These are phyloP conservation scores for Trichothecium sympodiale DNA, from an alignment of 2,329 filamentous ascomycete genomes.

Conservation along the genomic window DNA sequence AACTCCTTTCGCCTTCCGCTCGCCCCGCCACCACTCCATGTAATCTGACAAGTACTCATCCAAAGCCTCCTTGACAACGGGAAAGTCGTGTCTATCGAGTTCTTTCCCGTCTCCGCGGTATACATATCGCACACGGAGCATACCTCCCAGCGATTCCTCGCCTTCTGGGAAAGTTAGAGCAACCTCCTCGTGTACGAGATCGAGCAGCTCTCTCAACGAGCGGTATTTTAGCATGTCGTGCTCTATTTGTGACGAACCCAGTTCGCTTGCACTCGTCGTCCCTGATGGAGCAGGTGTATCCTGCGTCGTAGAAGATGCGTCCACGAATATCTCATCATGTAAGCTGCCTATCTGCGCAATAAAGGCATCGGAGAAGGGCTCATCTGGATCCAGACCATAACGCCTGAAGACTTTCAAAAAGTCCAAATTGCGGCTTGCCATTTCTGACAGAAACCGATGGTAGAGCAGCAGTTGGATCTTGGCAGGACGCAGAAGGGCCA, in stretches of 20 bases:
- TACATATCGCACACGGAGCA: constrained; percentile 44
- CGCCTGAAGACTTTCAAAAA: constrained; percentile 58
- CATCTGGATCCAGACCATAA: constrained; percentile 56
- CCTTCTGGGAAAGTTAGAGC: constrained; percentile 40
- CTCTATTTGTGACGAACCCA: not conserved
- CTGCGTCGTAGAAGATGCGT: constrained; percentile 14
- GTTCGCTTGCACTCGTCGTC: not conserved
- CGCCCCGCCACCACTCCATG: constrained; percentile 82
- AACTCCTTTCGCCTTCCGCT: constrained; percentile 62
- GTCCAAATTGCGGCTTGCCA: constrained; percentile 61
- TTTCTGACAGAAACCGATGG: constrained; percentile 67
- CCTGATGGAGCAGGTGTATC: constrained; percentile 5
- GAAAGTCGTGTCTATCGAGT: constrained; percentile 47
- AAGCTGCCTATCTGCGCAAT: constrained; percentile 62
- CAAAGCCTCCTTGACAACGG: constrained; percentile 54
- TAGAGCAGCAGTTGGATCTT: constrained; percentile 86
- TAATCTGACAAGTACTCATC: constrained; percentile 56
- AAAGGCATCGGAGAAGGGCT: constrained; percentile 67
- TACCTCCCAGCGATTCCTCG: constrained; percentile 32
- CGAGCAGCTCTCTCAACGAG: constrained; percentile 34
- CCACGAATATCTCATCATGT: constrained; percentile 54
- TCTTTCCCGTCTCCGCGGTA: constrained; percentile 39
- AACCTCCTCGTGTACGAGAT: constrained; percentile 35
- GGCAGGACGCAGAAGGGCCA: constrained; percentile 61
- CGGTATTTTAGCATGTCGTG: constrained; percentile 33